Evolutionary conservation across 2,329 filamentous ascomycete species (phyloP).

Genomic region (Exophiala mesophila): DNA sequence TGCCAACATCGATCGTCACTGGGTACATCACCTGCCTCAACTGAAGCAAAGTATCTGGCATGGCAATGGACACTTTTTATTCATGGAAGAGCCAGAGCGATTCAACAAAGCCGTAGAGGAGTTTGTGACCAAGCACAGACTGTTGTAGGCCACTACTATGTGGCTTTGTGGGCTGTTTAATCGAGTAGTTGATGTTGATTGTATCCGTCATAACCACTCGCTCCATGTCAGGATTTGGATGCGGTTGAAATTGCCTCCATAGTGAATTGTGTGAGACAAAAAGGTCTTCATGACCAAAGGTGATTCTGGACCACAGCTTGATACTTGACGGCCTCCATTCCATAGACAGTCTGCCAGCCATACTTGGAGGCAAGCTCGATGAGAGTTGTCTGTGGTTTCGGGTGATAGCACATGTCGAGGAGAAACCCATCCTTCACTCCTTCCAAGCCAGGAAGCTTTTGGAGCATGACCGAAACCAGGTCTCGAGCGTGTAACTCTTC

Average conservation of each 20-base stretch:
- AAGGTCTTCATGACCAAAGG: not conserved
- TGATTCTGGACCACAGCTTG: not conserved
- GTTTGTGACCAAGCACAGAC: slow-evolving; percentile 1
- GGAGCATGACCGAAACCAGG: not conserved
- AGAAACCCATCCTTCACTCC: not conserved
- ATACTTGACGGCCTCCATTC: not conserved
- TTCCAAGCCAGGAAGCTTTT: not conserved
- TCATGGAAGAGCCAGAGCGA: slow-evolving; percentile 9
- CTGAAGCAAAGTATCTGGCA: slow-evolving; percentile 3
- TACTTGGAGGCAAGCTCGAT: not conserved
- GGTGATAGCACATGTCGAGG: not conserved
- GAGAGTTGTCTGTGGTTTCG: not conserved
- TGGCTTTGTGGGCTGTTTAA: too few relatives aligned
- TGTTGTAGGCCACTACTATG: not conserved
- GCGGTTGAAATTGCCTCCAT: too few relatives aligned
- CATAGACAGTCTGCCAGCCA: not conserved
- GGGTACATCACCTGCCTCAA: slow-evolving; percentile 3
- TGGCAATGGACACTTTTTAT: slow-evolving; percentile 10
- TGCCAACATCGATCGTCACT: slow-evolving; percentile 4
- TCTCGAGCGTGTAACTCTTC: not conserved
- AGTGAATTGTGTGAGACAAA: too few relatives aligned
- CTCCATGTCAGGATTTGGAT: not conserved
- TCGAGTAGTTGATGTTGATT: not conserved
- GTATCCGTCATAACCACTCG: not conserved
- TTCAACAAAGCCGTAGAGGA: slow-evolving; percentile 6